phyloP scores from a whole-genome alignment of 176 grass and related monocot genomes.

The Rhipidocladum racemiflorum region DNA sequence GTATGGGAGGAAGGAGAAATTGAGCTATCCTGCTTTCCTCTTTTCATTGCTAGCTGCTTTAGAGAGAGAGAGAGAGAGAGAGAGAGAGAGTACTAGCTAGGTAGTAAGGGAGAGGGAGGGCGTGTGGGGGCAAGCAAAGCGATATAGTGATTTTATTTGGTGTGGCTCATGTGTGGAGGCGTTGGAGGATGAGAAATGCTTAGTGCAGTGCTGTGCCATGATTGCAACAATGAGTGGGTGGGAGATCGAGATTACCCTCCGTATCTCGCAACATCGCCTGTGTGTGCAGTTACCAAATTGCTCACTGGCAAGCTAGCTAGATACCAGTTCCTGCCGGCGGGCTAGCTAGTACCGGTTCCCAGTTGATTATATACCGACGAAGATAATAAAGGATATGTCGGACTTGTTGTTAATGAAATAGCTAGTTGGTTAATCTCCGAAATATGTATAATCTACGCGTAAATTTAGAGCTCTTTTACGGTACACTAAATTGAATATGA shows the following conservation, averaged over 20 bases:
- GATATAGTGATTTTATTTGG: conserved; percentile 33
- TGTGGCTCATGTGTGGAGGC: conserved; percentile 41
- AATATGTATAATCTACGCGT: too few species aligned
- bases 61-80: conserved; percentile 39
- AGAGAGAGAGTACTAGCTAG: conserved; percentile 35
- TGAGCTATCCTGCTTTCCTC: conserved; percentile 51
- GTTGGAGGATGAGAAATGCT: conserved; percentile 39
- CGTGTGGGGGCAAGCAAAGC: conserved; percentile 38
- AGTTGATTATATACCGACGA: neutral
- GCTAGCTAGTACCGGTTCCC: neutral
- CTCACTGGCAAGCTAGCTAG: neutral
- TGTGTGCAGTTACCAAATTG: conserved; percentile 30
- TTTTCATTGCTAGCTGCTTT: conserved; percentile 27
- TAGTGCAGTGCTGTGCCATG: conserved; percentile 14
- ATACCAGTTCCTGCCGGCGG: too few species aligned
- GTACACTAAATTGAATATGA: too few species aligned
- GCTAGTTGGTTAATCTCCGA: too few species aligned
- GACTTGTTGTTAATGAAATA: neutral
- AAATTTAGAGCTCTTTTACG: too few species aligned
- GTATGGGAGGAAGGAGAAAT: conserved; percentile 48
- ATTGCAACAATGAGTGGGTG: conserved; percentile 92
- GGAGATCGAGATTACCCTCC: conserved; percentile 40
- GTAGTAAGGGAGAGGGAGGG: conserved; percentile 10
- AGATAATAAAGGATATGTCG: neutral
- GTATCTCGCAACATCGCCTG: conserved; percentile 13